These are phyloP conservation scores for Solanum boliviense DNA, from an alignment of 257 asterid genomes.

Conservation along the genomic window DNA sequence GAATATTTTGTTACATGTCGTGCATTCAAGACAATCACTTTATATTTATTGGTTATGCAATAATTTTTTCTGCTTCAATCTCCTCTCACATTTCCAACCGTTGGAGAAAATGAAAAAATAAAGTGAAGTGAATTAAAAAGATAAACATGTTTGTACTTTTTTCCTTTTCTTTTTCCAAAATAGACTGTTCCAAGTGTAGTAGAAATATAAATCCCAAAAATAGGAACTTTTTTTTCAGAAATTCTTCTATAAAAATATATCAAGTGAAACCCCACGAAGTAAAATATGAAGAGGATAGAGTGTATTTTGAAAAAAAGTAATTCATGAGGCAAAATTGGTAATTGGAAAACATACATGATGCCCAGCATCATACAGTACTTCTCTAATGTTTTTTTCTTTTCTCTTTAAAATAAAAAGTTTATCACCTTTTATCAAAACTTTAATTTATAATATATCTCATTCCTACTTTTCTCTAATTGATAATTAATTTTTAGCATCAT, in stretches of 20 bases:
- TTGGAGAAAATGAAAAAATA: too few species aligned
- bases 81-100: too few species aligned
- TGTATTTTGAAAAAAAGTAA: neutral
- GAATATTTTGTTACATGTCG: too few species aligned
- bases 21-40: too few species aligned
- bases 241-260: neutral
- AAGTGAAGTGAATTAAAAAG: neutral
- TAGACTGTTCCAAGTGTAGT: neutral
- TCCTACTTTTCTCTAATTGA: neutral
- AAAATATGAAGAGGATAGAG: neutral
- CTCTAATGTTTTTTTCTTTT: neutral
- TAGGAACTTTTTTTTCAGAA: neutral
- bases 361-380: neutral
- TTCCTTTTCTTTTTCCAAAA: neutral
- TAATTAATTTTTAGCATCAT: neutral
- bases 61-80: too few species aligned
- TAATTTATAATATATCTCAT: neutral
- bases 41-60: too few species aligned
- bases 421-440: neutral
- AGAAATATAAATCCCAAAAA: neutral
- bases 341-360: neutral
- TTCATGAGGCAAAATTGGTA: neutral
- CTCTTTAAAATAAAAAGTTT: neutral
- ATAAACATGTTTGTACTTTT: too few species aligned
- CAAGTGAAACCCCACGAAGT: too few species aligned